Base-by-base conservation (phyloP, 1,284 basidiomycete genomes). In the Pterulicium gracile region DNA sequence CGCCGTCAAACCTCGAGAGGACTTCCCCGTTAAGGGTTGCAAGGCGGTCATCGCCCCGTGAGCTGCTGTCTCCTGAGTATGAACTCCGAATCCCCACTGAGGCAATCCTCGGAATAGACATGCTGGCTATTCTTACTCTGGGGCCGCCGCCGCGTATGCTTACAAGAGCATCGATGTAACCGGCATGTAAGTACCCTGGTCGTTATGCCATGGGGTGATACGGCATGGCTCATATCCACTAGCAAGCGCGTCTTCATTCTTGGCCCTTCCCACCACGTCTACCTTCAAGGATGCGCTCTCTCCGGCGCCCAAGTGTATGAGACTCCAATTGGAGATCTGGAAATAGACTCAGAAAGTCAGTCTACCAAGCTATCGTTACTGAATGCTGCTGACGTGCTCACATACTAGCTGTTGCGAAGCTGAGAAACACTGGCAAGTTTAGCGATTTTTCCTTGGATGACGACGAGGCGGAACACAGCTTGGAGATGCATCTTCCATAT, bases 401-500 rank as follows among this genome's bases (percentile, higher is more conserved):
- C 24, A 18, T 44, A 24, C 3, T 56, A 94, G 90, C 76, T 2
- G 83, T 88, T 47, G 61, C 67, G 4, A 75, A 88, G 54, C 72
- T 98, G 13, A 68, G 70, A 40, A 62, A 61, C 2, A 88, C 88
- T 0, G 78, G 80, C 0, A 65, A 78, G 47, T 98, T 98, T 57
- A 68, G 70, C 24, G 67, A 72, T 18, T 86, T 98, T 81, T 67
- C 66, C 14, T 53, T 71, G 1, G 56, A 65, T 1, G 80, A 79
- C 1, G 96, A 99, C 58, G 90, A 95, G 61, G 89, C 87, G 34
- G 96, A 99, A 57, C 96, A 99, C 61, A 94, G 89, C 58, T 81
- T 99, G 45, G 96, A 99, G 66, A 95, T 99, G 90, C 94, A 98
- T 55, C 70, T 96, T 12, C 93, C 94, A 2, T 98, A 95, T 61